These are phyloP conservation scores for Lipomyces japonicus DNA, from an alignment of 805 yeast species.

Conservation along the genomic window DNA sequence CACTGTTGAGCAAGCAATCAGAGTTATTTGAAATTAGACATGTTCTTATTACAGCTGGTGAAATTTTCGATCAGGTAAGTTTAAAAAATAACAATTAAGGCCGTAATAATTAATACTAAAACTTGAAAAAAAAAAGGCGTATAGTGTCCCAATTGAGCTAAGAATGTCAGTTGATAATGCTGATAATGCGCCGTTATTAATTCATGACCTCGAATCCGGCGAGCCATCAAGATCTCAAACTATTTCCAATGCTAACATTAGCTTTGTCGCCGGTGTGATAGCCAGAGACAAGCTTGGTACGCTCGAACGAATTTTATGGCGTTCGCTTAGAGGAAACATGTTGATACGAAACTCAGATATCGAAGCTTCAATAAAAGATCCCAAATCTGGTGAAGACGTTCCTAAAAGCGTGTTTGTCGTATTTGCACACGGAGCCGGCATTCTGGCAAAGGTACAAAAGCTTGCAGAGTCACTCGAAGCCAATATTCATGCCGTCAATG, in stretches of 20 bases:
- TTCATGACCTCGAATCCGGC: slow-evolving; percentile 38
- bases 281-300: slow-evolving; percentile 63
- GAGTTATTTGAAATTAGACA: slow-evolving; percentile 68
- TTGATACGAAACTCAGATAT: slow-evolving; percentile 72
- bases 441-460: slow-evolving; percentile 67
- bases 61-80: slow-evolving; percentile 39
- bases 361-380: slow-evolving; percentile 62
- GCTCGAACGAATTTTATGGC: slow-evolving; percentile 82
- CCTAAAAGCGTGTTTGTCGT: slow-evolving; percentile 81
- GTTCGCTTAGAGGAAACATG: slow-evolving; percentile 88
- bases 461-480: slow-evolving; percentile 92
- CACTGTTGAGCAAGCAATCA: slow-evolving; percentile 58
- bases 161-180: slow-evolving; percentile 37
- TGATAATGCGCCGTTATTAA: slow-evolving; percentile 40
- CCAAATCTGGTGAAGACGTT: slow-evolving; percentile 51
- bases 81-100: not conserved
- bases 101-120: not conserved
- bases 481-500: slow-evolving; percentile 60
- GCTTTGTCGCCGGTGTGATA: slow-evolving; percentile 77
- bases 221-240: slow-evolving; percentile 13
- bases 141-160: slow-evolving; percentile 32
- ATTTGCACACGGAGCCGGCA: slow-evolving; percentile 82
- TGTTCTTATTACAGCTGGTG: slow-evolving; percentile 50
- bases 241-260: slow-evolving; percentile 37
- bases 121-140: slow-evolving; percentile 39